Evolutionary conservation across 2,329 filamentous ascomycete species (phyloP).

Genomic region (Claviceps sorghi): DNA sequence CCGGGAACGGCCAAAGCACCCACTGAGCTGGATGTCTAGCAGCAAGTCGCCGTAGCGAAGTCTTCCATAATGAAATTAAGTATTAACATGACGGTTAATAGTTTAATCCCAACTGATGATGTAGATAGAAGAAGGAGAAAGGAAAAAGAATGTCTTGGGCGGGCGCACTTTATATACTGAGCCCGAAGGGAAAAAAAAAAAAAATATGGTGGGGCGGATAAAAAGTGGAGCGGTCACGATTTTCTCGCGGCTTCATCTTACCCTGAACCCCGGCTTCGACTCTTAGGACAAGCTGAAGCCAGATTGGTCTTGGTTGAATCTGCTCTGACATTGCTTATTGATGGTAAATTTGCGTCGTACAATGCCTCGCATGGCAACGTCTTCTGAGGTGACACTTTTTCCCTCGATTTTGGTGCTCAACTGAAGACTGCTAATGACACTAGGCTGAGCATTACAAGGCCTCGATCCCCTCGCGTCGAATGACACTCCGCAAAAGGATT

Average conservation of each 20-base stretch:
- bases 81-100: conserved; percentile 36
- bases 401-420: too few species aligned
- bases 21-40: conserved; percentile 33
- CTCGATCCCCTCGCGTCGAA: too few species aligned
- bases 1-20: conserved; percentile 42
- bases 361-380: too few species aligned
- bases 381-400: too few species aligned
- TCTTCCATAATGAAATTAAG: conserved; percentile 30
- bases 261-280: too few species aligned
- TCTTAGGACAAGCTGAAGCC: too few species aligned
- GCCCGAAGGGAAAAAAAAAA: conserved; percentile 2
- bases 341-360: too few species aligned
- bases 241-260: not conserved
- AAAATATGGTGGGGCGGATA: not conserved
- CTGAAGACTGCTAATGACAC: not conserved
- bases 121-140: conserved; percentile 20
- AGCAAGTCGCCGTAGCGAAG: conserved; percentile 41
- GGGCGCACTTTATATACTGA: conserved; percentile 9
- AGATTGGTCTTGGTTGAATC: too few species aligned
- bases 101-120: conserved; percentile 31
- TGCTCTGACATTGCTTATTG: too few species aligned
- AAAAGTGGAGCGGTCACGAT: not conserved
- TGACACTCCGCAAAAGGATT: too few species aligned
- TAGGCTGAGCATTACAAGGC: not conserved
- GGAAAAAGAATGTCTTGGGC: conserved; percentile 1